Evolutionary conservation across 192 early-diverging fungal species (phyloP).

Genomic region (Chytriomyces sp.): DNA sequence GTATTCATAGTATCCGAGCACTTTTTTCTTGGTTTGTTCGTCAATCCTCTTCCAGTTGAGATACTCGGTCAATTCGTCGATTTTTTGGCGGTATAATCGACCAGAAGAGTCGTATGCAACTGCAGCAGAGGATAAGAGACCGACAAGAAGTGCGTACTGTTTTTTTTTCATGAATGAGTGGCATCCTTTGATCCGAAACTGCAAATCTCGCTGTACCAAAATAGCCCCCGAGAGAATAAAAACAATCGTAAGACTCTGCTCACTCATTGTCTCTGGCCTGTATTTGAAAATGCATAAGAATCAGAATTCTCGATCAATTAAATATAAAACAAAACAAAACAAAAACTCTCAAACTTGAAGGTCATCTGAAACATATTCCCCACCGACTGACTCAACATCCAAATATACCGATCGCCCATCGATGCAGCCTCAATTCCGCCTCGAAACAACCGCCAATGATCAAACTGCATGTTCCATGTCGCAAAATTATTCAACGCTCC

Average conservation of each 20-base stretch:
- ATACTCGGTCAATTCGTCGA: constrained; percentile 39
- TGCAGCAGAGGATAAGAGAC: constrained; percentile 13
- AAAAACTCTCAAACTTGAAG: constrained; percentile 40
- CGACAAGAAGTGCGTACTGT: constrained; percentile 28
- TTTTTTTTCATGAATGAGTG: background rate
- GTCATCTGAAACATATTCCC: constrained; percentile 37
- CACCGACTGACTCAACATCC: constrained; percentile 15
- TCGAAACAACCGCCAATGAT: constrained; percentile 4
- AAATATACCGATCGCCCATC: constrained; percentile 43
- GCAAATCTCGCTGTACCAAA: constrained; percentile 1
- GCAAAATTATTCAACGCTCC: constrained; percentile 15
- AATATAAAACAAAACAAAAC: background rate
- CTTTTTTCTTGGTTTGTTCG: constrained; percentile 16
- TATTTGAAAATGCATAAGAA: background rate
- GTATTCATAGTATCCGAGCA: constrained; percentile 31
- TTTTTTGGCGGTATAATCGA: constrained; percentile 31
- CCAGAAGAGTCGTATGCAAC: constrained; percentile 24
- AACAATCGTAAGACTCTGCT: constrained; percentile 41
- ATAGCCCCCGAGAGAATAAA: constrained; percentile 40
- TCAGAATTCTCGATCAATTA: background rate
- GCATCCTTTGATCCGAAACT: background rate
- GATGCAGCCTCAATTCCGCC: constrained; percentile 12
- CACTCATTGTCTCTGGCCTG: constrained; percentile 33
- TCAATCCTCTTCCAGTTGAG: constrained; percentile 31
- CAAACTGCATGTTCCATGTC: constrained; percentile 25